A percentile compares a stretch with the other conserved stretches of the same genome.
Conservation (phyloP, 2,329 filamentous ascomycete species). For the Fusarium anguioides region DNA sequence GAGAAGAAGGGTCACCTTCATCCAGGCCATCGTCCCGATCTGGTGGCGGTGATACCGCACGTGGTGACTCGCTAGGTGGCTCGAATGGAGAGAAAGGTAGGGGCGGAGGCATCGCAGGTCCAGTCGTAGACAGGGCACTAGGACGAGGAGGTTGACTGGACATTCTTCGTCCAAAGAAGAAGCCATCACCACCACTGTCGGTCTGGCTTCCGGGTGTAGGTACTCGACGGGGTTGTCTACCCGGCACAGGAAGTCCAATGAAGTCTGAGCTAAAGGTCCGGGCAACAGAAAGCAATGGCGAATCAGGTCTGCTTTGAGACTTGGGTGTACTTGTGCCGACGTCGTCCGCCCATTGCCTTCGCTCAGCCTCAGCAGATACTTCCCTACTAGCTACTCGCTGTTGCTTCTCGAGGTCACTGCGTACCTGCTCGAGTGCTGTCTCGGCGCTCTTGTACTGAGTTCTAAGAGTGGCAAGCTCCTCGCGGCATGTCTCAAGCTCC, state of each 20-base stretch:
- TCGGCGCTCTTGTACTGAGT: constrained; percentile 74
- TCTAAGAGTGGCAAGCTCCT: constrained; percentile 70
- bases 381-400: constrained; percentile 49
- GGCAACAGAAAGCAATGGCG: constrained; percentile 62
- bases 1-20: constrained; percentile 61
- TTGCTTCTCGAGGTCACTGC: constrained; percentile 62
- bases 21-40: constrained; percentile 66
- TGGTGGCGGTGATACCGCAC: constrained; percentile 55
- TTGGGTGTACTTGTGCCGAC: constrained; percentile 56
- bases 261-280: constrained; percentile 67
- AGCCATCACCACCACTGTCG: constrained; percentile 53
- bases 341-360: constrained; percentile 65
- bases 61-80: constrained; percentile 49
- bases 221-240: constrained; percentile 47
- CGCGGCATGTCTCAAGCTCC: constrained; percentile 70
- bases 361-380: constrained; percentile 55
- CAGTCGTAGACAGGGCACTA: constrained; percentile 52
- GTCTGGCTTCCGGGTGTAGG: constrained; percentile 62
- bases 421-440: constrained; percentile 68
- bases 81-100: constrained; percentile 63
- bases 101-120: constrained; percentile 50
- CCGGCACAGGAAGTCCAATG: constrained; percentile 57
- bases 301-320: constrained; percentile 64
- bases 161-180: constrained; percentile 59
- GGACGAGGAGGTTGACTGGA: constrained; percentile 62